These are phyloP conservation scores for Bryum argenteum DNA, from an alignment of 225 moss, liverwort and hornwort genomes.

Conservation along the genomic window DNA sequence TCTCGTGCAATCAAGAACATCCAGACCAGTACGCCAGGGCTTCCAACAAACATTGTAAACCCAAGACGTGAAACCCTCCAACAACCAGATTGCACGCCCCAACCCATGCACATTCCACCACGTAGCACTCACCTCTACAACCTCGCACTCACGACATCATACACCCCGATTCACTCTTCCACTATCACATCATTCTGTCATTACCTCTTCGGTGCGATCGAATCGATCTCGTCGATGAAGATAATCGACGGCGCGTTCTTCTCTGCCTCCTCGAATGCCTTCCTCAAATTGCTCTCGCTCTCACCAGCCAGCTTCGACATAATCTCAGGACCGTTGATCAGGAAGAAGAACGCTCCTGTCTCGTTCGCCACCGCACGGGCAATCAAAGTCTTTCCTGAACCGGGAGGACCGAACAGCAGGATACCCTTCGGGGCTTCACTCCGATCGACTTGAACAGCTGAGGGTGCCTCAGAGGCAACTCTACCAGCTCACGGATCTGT, in stretches of 20 bases:
- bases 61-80: neutral
- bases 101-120: too few species aligned
- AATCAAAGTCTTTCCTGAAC: conserved; percentile 90
- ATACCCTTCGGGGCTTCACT: conserved; percentile 95
- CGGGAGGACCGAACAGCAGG: conserved; percentile 87
- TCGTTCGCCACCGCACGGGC: conserved; percentile 94
- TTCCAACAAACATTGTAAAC: too few species aligned
- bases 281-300: conserved; percentile 93
- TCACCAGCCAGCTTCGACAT: conserved; percentile 98
- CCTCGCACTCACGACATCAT: neutral
- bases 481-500: conserved; percentile 84
- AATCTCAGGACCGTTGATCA: conserved; percentile 96
- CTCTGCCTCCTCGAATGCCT: conserved; percentile 96
- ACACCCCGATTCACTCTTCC: neutral
- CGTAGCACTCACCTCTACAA: neutral
- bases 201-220: conserved; percentile 90
- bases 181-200: neutral
- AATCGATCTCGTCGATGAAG: conserved; percentile 95
- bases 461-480: conserved; percentile 80
- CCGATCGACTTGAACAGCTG: conserved; percentile 76
- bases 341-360: conserved; percentile 91
- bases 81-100: neutral
- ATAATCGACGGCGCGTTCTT: conserved; percentile 95
- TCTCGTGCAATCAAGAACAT: too few species aligned
- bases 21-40: too few species aligned